Evolutionary conservation across 495 filamentous ascomycete species (phyloP).

Genomic region (Hypoxylon trugodes): DNA sequence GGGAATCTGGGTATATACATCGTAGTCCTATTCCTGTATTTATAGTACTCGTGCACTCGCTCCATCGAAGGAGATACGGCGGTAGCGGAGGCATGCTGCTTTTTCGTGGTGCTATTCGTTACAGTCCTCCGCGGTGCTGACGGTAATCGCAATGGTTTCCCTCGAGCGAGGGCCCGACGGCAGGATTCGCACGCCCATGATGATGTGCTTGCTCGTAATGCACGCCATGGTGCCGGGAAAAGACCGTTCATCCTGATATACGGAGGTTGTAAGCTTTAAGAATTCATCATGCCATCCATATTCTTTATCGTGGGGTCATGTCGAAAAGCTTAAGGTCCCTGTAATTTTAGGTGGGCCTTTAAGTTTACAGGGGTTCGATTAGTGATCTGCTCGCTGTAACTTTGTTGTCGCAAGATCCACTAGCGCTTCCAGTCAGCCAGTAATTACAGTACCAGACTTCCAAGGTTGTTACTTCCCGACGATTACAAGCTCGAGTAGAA

Average conservation of each 20-base stretch:
- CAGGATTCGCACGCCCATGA: conserved; percentile 45
- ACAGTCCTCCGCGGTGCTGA: conserved; percentile 26
- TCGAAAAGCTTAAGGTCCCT: conserved; percentile 19
- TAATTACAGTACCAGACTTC: no score
- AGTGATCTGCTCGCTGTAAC: conserved; percentile 21
- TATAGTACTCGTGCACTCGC: conserved; percentile 62
- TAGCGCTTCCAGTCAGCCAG: no score
- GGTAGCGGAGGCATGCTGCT: conserved; percentile 25
- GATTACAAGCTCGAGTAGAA: no score
- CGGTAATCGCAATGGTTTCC: no score
- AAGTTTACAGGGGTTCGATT: conserved; percentile 18
- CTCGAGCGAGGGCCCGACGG: conserved; percentile 27
- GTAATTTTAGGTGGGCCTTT: conserved; percentile 22
- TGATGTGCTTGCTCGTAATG: conserved; percentile 29
- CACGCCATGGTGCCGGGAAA: conserved; percentile 32
- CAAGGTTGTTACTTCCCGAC: no score
- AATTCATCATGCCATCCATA: conserved; percentile 21
- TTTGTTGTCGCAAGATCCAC: background rate
- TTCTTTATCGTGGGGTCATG: conserved; percentile 30
- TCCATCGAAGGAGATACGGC: conserved; percentile 59
- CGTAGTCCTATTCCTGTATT: conserved; percentile 65
- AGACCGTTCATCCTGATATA: conserved; percentile 42
- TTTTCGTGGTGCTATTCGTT: conserved; percentile 32
- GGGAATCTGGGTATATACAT: conserved; percentile 51
- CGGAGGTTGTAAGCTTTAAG: conserved; percentile 5